These are phyloP conservation scores for Capsicum pubescens DNA, from an alignment of 257 asterid species.

Conservation along the genomic window DNA sequence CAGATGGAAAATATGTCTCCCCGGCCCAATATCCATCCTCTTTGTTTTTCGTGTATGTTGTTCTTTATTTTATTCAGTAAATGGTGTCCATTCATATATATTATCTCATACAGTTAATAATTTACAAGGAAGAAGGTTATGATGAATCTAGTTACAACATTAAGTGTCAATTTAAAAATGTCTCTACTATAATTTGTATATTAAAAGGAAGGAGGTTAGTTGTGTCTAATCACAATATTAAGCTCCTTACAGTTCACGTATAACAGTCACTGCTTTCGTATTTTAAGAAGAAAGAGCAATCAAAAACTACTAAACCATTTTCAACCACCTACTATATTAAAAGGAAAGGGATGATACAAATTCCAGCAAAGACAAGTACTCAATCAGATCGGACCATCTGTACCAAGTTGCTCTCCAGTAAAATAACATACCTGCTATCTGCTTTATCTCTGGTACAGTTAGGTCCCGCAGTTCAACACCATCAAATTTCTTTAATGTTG, in stretches of 20 bases:
- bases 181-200: neutral
- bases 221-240: slow-evolving; percentile 16
- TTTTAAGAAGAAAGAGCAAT: neutral
- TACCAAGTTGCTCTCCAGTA: neutral
- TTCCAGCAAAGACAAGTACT: slow-evolving; percentile 6
- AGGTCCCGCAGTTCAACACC: slow-evolving; percentile 76
- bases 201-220: neutral
- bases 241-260: neutral
- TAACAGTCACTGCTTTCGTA: neutral
- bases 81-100: neutral
- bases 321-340: neutral
- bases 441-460: slow-evolving; percentile 88
- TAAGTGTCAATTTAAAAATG: neutral
- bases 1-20: slow-evolving; percentile 7
- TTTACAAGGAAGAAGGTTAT: neutral
- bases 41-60: neutral
- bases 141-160: neutral
- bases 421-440: slow-evolving; percentile 78
- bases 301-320: neutral
- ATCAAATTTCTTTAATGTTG: slow-evolving; percentile 80
- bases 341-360: neutral
- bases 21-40: neutral
- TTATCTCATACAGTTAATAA: neutral
- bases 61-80: neutral
- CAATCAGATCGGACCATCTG: neutral